Evolutionary conservation across 495 filamentous ascomycete species (phyloP).

Genomic region (Penicillium waksmanii): DNA sequence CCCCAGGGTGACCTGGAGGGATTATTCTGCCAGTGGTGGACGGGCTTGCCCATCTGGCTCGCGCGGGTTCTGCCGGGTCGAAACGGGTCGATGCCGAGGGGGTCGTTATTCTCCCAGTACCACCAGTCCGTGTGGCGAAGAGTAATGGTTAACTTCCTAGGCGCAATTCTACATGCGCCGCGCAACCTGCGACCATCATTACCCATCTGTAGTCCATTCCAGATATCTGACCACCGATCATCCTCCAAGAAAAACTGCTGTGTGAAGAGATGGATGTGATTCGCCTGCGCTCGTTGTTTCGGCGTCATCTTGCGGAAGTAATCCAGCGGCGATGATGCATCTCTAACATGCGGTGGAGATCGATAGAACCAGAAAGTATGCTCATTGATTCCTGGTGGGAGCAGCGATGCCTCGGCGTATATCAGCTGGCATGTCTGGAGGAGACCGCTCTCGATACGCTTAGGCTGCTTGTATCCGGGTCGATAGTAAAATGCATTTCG

Average conservation of each 20-base stretch:
- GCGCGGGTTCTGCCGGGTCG: conserved; percentile 14
- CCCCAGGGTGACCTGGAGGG: not conserved
- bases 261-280: conserved; percentile 17
- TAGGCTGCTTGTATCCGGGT: conserved; percentile 24
- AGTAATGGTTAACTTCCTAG: conserved; percentile 21
- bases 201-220: conserved; percentile 4
- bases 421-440: conserved; percentile 27
- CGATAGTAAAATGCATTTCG: conserved; percentile 24
- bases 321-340: conserved; percentile 13
- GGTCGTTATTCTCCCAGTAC: conserved; percentile 19
- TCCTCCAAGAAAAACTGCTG: conserved; percentile 21
- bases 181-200: not conserved
- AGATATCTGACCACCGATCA: conserved; percentile 7
- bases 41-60: conserved; percentile 6
- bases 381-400: conserved; percentile 20
- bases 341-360: conserved; percentile 17
- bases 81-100: conserved; percentile 21
- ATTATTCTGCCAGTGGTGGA: not conserved
- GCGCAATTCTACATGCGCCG: conserved; percentile 13
- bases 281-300: conserved; percentile 15
- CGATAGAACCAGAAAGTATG: conserved; percentile 27
- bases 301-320: conserved; percentile 21
- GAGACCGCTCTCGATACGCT: conserved; percentile 18
- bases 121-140: conserved; percentile 24
- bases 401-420: conserved; percentile 25